Evolutionary conservation across 768 basidiomycete species (phyloP), one percentile per base, ranked within the genome.

Genomic region (Kwoniella pini): DNA sequence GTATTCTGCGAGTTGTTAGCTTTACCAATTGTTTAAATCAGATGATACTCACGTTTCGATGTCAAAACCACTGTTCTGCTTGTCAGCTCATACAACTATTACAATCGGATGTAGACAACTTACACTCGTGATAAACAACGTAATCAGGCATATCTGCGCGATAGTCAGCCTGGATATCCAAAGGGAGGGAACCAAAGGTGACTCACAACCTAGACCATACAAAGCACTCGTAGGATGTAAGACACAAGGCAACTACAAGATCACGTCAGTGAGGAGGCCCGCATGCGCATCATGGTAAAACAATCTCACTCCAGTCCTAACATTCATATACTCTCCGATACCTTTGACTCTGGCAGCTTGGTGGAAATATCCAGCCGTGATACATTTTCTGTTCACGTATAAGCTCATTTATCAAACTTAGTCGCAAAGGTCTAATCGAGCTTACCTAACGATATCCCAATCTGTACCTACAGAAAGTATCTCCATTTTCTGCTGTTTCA

Each of bases 401-500:
- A 10, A 50, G 61, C 51, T 43, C n/a, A n/a, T n/a, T n/a, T 48
- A n/a, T 51, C 24, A 19, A 15, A 15, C 24, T 38, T 26, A 38
- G 26, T 12, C 21, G 21, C 1, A 12, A 54, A 33, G 22, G 46
- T n/a, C n/a, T 30, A 27, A 42, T 42, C 9, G 10, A 19, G 17
- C 81, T 27, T 57, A 91, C 86, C 87, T 80, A 64, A 97, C 82
- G 22, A 94, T 80, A 72, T 99, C 96, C 80, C 92, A 98, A 75
- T 98, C 93, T 0, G 94, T 97, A 6, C 95, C 95, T 38, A 86
- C 88, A 4, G 92, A 91, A 68, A 91, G 84, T 21, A 91, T 79
- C 48, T 89, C 90, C 89, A 98, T 91, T 81, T 97, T 97, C 80
- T 97, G 94, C 79, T 90, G 89, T 74, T 96, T 95, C 93, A 97